Evolutionary conservation across 2,329 filamentous ascomycete genomes (phyloP).

Genomic region (Trichoderma sp.): DNA sequence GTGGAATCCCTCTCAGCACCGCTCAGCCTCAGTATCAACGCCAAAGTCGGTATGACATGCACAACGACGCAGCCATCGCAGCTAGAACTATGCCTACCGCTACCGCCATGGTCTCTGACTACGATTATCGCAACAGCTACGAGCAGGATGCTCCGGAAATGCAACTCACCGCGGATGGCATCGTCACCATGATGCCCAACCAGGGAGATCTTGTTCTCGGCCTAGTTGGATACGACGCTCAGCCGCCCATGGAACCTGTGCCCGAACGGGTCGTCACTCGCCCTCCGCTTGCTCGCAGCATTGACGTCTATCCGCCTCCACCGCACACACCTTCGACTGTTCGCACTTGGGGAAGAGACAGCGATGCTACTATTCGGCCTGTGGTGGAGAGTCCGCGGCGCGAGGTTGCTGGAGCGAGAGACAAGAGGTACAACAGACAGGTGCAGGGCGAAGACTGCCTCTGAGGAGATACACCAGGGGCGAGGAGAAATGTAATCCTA

Average conservation of each 20-base stretch:
- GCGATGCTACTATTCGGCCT: constrained; percentile 5
- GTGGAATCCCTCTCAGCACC: background rate
- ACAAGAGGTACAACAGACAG: background rate
- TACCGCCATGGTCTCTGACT: background rate
- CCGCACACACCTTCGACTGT: background rate
- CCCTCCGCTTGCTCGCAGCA: background rate
- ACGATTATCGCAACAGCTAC: background rate
- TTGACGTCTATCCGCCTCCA: background rate
- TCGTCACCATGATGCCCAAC: background rate
- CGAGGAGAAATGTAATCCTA: background rate
- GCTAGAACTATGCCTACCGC: background rate
- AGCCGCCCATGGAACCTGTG: background rate
- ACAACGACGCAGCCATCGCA: background rate
- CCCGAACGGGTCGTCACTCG: background rate
- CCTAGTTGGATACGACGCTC: background rate
- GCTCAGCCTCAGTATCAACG: background rate
- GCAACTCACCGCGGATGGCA: background rate
- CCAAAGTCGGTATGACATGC: background rate
- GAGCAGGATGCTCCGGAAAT: background rate
- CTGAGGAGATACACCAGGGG: background rate
- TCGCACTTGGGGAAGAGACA: constrained; percentile 12
- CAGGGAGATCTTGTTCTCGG: background rate
- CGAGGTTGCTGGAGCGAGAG: background rate
- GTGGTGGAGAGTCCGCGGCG: constrained; percentile 3
- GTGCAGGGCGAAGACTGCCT: background rate